Evolutionary conservation across 2,329 filamentous ascomycete genomes (phyloP), one percentile per base, ranked within the genome.

Genomic region (Thielaviopsis euricoi): DNA sequence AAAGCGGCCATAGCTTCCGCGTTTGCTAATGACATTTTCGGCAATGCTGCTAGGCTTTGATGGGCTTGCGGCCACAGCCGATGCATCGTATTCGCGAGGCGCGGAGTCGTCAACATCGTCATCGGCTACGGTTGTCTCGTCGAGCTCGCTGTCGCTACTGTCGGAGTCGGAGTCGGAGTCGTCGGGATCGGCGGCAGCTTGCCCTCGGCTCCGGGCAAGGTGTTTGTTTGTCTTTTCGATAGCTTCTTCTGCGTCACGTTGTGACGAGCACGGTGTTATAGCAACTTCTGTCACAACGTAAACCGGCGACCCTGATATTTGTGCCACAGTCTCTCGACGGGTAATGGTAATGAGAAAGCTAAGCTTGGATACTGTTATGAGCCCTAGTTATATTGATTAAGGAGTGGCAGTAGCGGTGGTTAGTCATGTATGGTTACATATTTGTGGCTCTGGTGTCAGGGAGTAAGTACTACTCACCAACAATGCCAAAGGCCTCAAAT

Each of bases 261-360:
- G 84, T 6, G 86, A 91, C 1, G 83, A 80, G 56, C 93, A 82
- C 0, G 93, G 93, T 6, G 95, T 95, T n/a, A 97, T 74, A 6
- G 89, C 85, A 33, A 97, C 87, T 64, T 94, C 88, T 50, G 86
- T 93, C 60, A 96, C 81, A 46, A 89, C 83, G 69, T 94, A 98
- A 58, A 97, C 75, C 0, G 90, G 85, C 58, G 80, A 83, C 6
- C 88, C 89, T 62, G 84, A 82, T 54, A 97, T 82, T 62, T 90
- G 85, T 2, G 93, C 93, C 54, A 97, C 89, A 68, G 95, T 87
- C 65, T 94, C 81, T 52, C 91, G 86, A 59, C 83, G 81, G 22
- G 85, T 89, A 65, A 98, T 94, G 12, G 88, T 85, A 59, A 98
- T 80, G 6, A 98, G 79, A 70, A 91, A 97, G 62, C 83, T 87